phyloP scores from a whole-genome alignment of 495 filamentous ascomycete species.

The Hypoxylon intermedium region DNA sequence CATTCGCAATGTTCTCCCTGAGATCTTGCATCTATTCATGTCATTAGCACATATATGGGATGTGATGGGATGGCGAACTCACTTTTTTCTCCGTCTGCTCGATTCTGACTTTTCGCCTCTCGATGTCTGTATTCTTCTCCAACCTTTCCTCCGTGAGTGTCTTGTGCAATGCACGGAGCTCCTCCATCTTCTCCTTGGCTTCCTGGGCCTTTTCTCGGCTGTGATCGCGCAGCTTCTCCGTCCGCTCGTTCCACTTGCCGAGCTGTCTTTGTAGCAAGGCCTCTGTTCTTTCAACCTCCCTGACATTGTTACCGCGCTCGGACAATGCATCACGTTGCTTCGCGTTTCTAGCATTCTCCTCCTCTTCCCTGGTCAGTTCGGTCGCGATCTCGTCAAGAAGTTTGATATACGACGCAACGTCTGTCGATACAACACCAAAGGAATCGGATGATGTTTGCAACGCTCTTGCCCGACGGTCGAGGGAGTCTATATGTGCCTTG shows the following conservation, averaged over 20 bases:
- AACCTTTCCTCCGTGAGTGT: slow-evolving; percentile 81
- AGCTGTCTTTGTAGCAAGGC: slow-evolving; percentile 82
- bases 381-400: slow-evolving; percentile 84
- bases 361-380: slow-evolving; percentile 88
- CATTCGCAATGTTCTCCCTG: slow-evolving; percentile 94
- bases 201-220: slow-evolving; percentile 79
- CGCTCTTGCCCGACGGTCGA: slow-evolving; percentile 84
- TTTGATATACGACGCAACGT: slow-evolving; percentile 84
- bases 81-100: slow-evolving; percentile 99
- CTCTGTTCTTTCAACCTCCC: slow-evolving; percentile 89
- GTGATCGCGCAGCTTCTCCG: slow-evolving; percentile 76
- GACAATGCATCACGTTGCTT: slow-evolving; percentile 85
- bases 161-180: slow-evolving; percentile 80
- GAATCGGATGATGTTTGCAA: slow-evolving; percentile 92
- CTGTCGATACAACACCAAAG: slow-evolving; percentile 79
- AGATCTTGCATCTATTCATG: slow-evolving; percentile 85
- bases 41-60: slow-evolving; percentile 47
- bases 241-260: slow-evolving; percentile 81
- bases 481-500: slow-evolving; percentile 80
- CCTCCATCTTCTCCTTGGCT: slow-evolving; percentile 88
- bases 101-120: slow-evolving; percentile 85
- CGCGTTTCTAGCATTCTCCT: slow-evolving; percentile 77
- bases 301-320: slow-evolving; percentile 83
- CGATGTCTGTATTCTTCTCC: slow-evolving; percentile 88
- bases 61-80: slow-evolving; percentile 33